phyloP scores from a whole-genome alignment of 2,329 filamentous ascomycete species.

The Beauveria sp. region DNA sequence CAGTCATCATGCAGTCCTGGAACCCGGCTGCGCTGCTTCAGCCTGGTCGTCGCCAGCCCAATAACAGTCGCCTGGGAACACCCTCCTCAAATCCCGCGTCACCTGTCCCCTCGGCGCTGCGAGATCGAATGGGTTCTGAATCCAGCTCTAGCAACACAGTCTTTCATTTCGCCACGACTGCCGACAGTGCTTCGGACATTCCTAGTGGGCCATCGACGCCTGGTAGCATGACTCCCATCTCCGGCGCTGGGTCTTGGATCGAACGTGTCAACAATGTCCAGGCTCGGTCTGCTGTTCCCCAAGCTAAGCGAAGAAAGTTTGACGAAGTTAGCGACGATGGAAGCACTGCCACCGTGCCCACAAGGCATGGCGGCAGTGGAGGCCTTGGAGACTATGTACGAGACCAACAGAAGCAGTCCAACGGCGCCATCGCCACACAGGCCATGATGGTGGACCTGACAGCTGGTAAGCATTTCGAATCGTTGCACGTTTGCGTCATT shows the following conservation, averaged over 20 bases:
- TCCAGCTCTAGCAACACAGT: conserved; percentile 25
- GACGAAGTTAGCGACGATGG: conserved; percentile 36
- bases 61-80: conserved; percentile 20
- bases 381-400: conserved; percentile 61
- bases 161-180: conserved; percentile 35
- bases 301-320: conserved; percentile 59
- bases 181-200: conserved; percentile 25
- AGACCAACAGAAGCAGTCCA: conserved; percentile 44
- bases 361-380: conserved; percentile 41
- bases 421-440: conserved; percentile 20
- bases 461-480: conserved; percentile 29
- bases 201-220: conserved; percentile 27
- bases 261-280: conserved; percentile 71
- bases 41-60: conserved; percentile 25
- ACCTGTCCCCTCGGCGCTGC: conserved; percentile 14
- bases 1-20: conserved; percentile 28
- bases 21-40: conserved; percentile 34
- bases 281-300: conserved; percentile 49
- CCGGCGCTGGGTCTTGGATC: conserved; percentile 54
- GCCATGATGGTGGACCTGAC: conserved; percentile 52
- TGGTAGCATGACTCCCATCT: conserved; percentile 17
- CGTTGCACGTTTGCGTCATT: conserved; percentile 16
- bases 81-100: conserved; percentile 18
- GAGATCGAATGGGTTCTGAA: conserved; percentile 18
- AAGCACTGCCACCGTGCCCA: conserved; percentile 24